phyloP scores from a whole-genome alignment of 1,284 basidiomycete species.

The Dichomitus squalens region DNA sequence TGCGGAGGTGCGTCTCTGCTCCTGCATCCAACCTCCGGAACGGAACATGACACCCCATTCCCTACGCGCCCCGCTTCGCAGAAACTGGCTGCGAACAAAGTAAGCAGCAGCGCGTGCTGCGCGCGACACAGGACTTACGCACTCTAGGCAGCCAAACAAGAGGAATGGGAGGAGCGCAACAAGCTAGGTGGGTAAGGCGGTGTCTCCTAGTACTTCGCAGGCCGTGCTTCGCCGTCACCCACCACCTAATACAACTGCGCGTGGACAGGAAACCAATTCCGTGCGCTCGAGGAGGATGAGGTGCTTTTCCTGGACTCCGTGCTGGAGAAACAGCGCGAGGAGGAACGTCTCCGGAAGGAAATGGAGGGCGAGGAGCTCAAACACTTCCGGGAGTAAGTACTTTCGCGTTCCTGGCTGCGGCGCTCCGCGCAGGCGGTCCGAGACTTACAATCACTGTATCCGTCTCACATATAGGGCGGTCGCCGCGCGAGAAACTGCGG shows the following conservation, averaged over 20 bases:
- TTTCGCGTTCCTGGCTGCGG: not conserved
- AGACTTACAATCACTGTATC: not conserved
- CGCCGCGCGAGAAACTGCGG: slow-evolving; percentile 63
- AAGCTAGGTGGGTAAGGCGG: slow-evolving; percentile 65
- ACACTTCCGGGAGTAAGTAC: slow-evolving; percentile 73
- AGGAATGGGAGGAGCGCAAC: slow-evolving; percentile 93
- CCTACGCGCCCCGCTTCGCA: slow-evolving; percentile 30
- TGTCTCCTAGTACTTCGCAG: not conserved
- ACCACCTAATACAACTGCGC: slow-evolving; percentile 12
- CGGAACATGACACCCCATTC: slow-evolving; percentile 16
- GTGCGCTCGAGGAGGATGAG: slow-evolving; percentile 89
- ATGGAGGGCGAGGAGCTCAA: slow-evolving; percentile 82
- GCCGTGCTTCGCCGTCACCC: slow-evolving; percentile 1
- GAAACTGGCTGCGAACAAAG: slow-evolving; percentile 85
- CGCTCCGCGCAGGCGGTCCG: slow-evolving; percentile 16
- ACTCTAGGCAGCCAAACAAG: slow-evolving; percentile 80
- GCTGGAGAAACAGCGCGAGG: slow-evolving; percentile 72
- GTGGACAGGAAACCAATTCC: slow-evolving; percentile 81
- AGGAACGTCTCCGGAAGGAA: slow-evolving; percentile 73
- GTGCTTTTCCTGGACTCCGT: slow-evolving; percentile 87
- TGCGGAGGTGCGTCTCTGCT: slow-evolving; percentile 73
- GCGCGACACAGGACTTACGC: slow-evolving; percentile 26
- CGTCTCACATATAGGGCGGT: slow-evolving; percentile 57
- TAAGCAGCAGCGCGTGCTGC: slow-evolving; percentile 37
- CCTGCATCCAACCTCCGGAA: slow-evolving; percentile 31